Percentiles rank a stretch among this genome's conserved stretches.
phyloP scores from a whole-genome alignment of 768 basidiomycete species.

The Suillus lakei region DNA sequence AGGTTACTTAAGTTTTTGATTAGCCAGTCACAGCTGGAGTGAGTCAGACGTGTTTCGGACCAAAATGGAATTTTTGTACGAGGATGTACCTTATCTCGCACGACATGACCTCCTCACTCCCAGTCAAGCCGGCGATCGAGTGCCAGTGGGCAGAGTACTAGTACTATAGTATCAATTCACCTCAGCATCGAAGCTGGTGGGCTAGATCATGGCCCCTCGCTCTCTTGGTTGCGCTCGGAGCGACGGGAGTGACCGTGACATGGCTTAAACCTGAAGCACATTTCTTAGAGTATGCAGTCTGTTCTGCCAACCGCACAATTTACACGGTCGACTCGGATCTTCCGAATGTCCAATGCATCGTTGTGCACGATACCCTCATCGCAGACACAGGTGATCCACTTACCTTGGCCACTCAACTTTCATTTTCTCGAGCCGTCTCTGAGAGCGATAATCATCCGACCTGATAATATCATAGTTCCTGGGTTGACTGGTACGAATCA shows the following conservation, averaged over 20 bases:
- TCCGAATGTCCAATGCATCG: conserved; percentile 65
- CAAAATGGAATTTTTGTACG: too few relatives aligned
- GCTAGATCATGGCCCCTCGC: background rate
- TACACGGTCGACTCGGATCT: conserved; percentile 68
- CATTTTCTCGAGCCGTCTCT: conserved; percentile 25
- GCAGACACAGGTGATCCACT: conserved; percentile 46
- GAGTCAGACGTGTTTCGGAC: too few relatives aligned
- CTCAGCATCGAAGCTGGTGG: background rate
- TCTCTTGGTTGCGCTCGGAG: background rate
- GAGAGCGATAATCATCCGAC: conserved; percentile 28
- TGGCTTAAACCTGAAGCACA: background rate
- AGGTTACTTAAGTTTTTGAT: too few relatives aligned
- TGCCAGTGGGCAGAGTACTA: conserved; percentile 4
- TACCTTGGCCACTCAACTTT: conserved; percentile 31
- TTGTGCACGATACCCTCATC: conserved; percentile 54
- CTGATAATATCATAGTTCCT: conserved; percentile 62
- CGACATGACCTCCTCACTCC: background rate
- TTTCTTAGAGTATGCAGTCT: conserved; percentile 55
- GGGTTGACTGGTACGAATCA: conserved; percentile 65
- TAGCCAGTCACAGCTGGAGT: too few relatives aligned
- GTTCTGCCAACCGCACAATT: conserved; percentile 53
- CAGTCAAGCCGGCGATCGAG: background rate
- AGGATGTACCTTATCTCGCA: too few relatives aligned
- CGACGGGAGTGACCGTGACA: background rate
- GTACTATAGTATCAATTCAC: background rate